These are phyloP conservation scores for Fusarium torulosum DNA, from an alignment of 2,329 filamentous ascomycete genomes.

Conservation along the genomic window DNA sequence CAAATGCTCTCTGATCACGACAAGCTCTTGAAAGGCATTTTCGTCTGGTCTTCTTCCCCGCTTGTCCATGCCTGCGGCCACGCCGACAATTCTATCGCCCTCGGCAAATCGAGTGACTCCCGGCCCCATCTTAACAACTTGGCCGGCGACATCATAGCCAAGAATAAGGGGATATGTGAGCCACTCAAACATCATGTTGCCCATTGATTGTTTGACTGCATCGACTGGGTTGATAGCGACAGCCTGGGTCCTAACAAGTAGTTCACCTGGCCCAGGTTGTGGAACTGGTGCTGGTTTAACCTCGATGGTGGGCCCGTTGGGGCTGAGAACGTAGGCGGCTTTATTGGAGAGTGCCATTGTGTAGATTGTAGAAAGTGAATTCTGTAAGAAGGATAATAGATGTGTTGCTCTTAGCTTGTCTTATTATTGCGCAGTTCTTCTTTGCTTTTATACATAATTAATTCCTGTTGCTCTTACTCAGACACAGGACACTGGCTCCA, in stretches of 20 bases:
- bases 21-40: conserved; percentile 5
- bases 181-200: conserved; percentile 29
- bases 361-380: background rate
- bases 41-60: conserved; percentile 1
- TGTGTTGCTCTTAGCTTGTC: background rate
- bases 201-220: conserved; percentile 19
- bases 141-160: conserved; percentile 4
- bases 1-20: conserved; percentile 3
- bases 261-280: background rate
- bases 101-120: background rate
- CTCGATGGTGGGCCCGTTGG: background rate
- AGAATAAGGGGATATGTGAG: conserved; percentile 15
- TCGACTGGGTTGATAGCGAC: conserved; percentile 5
- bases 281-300: background rate
- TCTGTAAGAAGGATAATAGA: background rate
- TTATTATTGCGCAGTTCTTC: background rate
- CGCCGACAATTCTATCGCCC: background rate
- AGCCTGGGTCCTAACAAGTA: background rate
- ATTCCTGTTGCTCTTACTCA: background rate
- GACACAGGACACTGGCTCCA: background rate
- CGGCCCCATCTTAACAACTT: background rate
- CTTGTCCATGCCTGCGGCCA: conserved; percentile 11
- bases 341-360: background rate
- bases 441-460: background rate
- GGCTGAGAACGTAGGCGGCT: conserved; percentile 5